A percentile compares a stretch with the other conserved stretches of the same genome.
These are phyloP conservation scores for Raffaelea arxii DNA, from an alignment of 2,329 filamentous ascomycete species.

Conservation along the genomic window DNA sequence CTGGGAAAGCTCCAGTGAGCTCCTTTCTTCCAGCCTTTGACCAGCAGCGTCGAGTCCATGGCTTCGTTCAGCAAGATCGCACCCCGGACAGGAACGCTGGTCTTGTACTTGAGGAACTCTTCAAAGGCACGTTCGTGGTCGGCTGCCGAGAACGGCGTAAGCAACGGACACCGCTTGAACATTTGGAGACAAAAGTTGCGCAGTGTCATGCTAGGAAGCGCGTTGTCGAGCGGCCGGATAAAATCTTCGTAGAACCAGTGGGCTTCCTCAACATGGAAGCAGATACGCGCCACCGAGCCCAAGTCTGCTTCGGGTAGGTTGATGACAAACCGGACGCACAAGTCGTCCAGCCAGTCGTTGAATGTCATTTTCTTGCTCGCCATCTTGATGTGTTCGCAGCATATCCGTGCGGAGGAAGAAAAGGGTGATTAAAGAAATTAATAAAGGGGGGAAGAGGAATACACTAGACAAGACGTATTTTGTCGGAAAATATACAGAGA, in stretches of 20 bases:
- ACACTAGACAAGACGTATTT: no score
- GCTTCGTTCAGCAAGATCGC: slow-evolving; percentile 84
- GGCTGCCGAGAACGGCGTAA: slow-evolving; percentile 69
- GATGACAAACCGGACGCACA: slow-evolving; percentile 96
- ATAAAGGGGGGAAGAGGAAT: no score
- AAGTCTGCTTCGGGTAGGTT: slow-evolving; percentile 91
- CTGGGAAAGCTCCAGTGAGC: slow-evolving; percentile 94
- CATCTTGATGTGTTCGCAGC: slow-evolving; percentile 56
- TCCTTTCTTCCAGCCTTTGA: slow-evolving; percentile 96
- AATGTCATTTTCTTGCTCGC: slow-evolving; percentile 74
- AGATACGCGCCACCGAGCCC: slow-evolving; percentile 82
- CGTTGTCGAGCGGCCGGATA: slow-evolving; percentile 79
- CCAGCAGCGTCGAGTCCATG: slow-evolving; percentile 91
- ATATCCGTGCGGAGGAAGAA: slow-evolving; percentile 36
- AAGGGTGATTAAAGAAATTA: no score
- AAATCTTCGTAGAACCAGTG: slow-evolving; percentile 99
- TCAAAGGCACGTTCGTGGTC: slow-evolving; percentile 78
- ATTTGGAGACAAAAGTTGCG: slow-evolving; percentile 81
- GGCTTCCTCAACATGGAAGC: slow-evolving; percentile 97
- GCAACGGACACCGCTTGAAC: slow-evolving; percentile 86
- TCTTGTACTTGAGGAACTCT: slow-evolving; percentile 91
- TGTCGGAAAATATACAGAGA: no score
- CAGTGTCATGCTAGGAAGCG: slow-evolving; percentile 75
- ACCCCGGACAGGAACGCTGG: slow-evolving; percentile 82
- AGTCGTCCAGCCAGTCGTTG: slow-evolving; percentile 95